A percentile compares a stretch with the other conserved stretches of the same genome.
phyloP scores from a whole-genome alignment of 352 stramenopile genomes.

The Phytophthora quininea region DNA sequence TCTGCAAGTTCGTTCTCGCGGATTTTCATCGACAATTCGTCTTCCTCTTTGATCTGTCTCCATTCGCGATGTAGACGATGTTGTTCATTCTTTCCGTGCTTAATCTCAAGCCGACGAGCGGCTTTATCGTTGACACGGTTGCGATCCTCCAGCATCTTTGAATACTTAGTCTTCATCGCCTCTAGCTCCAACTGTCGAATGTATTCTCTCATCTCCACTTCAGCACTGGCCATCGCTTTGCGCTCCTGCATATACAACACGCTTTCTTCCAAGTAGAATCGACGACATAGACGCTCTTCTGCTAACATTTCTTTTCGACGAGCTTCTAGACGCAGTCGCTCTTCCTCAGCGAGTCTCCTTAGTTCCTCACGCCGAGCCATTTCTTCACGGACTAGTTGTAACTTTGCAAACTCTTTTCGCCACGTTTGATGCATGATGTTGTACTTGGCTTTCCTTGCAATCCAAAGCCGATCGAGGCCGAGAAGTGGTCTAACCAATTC shows the following conservation, averaged over 20 bases:
- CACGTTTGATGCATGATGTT: conserved; percentile 43
- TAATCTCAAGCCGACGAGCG: conserved; percentile 76
- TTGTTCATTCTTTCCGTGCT: conserved; percentile 80
- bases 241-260: conserved; percentile 62
- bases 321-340: conserved; percentile 45
- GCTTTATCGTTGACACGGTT: conserved; percentile 69
- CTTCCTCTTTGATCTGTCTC: conserved; percentile 66
- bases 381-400: conserved; percentile 53
- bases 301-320: conserved; percentile 69
- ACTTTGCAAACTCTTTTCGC: conserved; percentile 49
- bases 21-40: conserved; percentile 64
- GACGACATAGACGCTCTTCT: conserved; percentile 61
- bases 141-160: conserved; percentile 66
- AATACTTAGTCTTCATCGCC: conserved; percentile 78
- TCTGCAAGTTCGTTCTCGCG: conserved; percentile 55
- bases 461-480: conserved; percentile 53
- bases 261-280: conserved; percentile 76
- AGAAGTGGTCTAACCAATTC: conserved; percentile 14
- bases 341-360: conserved; percentile 50
- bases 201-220: conserved; percentile 78
- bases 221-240: conserved; percentile 65
- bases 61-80: conserved; percentile 77
- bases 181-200: conserved; percentile 67
- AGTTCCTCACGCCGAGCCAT: conserved; percentile 62
- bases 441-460: conserved; percentile 45